Conservation (phyloP, 2,329 filamentous ascomycete species). For the Botryotinia calthae region DNA sequence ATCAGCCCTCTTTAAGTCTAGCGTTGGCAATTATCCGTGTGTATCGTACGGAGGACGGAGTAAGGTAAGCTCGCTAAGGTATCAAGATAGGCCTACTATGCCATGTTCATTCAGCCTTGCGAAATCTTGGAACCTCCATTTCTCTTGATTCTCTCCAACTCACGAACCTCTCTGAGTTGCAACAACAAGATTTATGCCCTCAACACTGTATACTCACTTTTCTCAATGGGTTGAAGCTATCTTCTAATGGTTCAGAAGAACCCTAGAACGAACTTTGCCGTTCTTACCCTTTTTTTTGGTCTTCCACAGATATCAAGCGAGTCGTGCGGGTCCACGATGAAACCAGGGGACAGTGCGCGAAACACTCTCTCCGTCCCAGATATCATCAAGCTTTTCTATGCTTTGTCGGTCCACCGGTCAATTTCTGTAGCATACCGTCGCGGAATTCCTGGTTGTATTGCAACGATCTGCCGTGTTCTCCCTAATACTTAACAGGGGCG, state of each 20-base stretch:
- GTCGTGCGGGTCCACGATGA: conserved; percentile 17
- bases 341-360: conserved; percentile 19
- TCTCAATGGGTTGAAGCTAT: background rate
- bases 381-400: conserved; percentile 10
- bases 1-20: background rate
- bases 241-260: background rate
- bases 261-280: background rate
- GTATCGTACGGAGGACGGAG: background rate
- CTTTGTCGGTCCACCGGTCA: conserved; percentile 7
- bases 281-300: background rate
- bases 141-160: background rate
- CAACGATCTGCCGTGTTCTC: background rate
- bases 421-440: background rate
- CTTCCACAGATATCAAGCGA: background rate
- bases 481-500: background rate
- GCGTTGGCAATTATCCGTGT: background rate
- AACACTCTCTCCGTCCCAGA: conserved; percentile 18
- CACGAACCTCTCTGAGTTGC: background rate
- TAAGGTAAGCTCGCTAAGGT: background rate
- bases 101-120: conserved; percentile 10
- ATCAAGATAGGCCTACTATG: background rate
- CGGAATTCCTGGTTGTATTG: background rate
- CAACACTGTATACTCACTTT: background rate
- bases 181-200: background rate
- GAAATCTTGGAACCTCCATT: background rate